These are phyloP conservation scores for Sclerotiophoma versabilis DNA, from an alignment of 2,329 filamentous ascomycete genomes.

Conservation along the genomic window DNA sequence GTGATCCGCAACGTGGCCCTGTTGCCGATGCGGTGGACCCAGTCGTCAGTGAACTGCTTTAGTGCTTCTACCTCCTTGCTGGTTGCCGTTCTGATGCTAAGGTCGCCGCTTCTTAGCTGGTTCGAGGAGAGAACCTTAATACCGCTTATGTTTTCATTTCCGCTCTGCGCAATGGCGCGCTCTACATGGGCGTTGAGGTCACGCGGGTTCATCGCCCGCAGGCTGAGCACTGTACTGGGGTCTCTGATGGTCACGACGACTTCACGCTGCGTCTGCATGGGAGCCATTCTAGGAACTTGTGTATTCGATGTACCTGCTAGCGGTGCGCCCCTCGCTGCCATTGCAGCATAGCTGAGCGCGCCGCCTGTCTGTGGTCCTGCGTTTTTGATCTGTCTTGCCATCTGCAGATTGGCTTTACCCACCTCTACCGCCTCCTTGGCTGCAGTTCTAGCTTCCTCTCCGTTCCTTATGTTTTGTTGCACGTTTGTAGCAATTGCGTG, in stretches of 20 bases:
- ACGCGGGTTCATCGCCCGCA: conserved; percentile 19
- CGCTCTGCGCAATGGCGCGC: conserved; percentile 22
- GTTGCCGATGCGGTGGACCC: conserved; percentile 16
- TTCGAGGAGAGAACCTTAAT: conserved; percentile 27
- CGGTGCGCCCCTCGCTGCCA: background rate
- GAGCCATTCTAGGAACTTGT: background rate
- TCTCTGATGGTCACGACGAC: conserved; percentile 26
- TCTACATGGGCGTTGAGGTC: conserved; percentile 25
- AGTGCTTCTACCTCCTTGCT: background rate
- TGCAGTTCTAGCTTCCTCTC: background rate
- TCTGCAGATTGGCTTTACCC: background rate
- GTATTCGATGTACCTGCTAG: background rate
- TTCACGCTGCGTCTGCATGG: conserved; percentile 22
- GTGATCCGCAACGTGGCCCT: conserved; percentile 13
- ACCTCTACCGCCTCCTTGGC: background rate
- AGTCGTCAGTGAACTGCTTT: conserved; percentile 23
- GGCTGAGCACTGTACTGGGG: conserved; percentile 20
- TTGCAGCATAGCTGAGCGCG: background rate
- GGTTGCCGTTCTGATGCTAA: conserved; percentile 24
- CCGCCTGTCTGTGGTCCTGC: background rate
- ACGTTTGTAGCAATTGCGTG: background rate
- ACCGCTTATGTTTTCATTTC: conserved; percentile 25
- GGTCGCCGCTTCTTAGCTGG: conserved; percentile 29
- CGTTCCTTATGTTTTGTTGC: background rate
- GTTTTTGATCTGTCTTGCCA: background rate